A percentile compares a stretch with the other conserved stretches of the same genome.
Evolutionary conservation across 228 moss, liverwort and hornwort genomes (phyloP).

Genomic region (Sphagnum magellanicum): DNA sequence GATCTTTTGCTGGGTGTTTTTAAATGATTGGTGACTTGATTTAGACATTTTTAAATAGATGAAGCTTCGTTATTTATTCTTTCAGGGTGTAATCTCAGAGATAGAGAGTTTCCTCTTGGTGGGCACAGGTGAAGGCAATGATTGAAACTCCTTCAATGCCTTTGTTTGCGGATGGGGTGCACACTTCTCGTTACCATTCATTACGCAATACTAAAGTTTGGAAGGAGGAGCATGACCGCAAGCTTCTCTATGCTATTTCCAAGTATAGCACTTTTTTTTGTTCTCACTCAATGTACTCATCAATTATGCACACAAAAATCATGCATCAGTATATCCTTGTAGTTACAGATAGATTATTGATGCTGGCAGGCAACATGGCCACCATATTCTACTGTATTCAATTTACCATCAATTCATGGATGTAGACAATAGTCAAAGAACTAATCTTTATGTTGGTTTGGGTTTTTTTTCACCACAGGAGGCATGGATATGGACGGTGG

Average conservation of each 20-base stretch:
- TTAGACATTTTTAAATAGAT: background rate
- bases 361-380: too few species aligned
- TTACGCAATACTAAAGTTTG: conserved; percentile 96
- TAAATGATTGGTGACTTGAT: background rate
- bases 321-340: too few species aligned
- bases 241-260: conserved; percentile 86
- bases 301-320: too few species aligned
- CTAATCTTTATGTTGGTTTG: background rate
- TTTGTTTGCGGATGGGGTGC: conserved; percentile 80
- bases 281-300: background rate
- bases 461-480: conserved; percentile 16
- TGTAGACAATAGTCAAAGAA: too few species aligned
- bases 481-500: conserved; percentile 97
- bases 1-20: background rate
- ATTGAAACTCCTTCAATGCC: conserved; percentile 69
- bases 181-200: conserved; percentile 89
- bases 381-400: too few species aligned
- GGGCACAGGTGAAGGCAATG: conserved; percentile 68
- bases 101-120: too few species aligned
- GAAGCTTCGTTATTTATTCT: too few species aligned
- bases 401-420: too few species aligned
- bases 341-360: too few species aligned
- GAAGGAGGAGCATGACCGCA: conserved; percentile 99
- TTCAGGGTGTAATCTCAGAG: too few species aligned
- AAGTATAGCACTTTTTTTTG: conserved; percentile 26